Percentiles rank a stretch among this genome's conserved stretches.
phyloP scores from a whole-genome alignment of 257 asterid species.

The Solanum pinnatisectum region DNA sequence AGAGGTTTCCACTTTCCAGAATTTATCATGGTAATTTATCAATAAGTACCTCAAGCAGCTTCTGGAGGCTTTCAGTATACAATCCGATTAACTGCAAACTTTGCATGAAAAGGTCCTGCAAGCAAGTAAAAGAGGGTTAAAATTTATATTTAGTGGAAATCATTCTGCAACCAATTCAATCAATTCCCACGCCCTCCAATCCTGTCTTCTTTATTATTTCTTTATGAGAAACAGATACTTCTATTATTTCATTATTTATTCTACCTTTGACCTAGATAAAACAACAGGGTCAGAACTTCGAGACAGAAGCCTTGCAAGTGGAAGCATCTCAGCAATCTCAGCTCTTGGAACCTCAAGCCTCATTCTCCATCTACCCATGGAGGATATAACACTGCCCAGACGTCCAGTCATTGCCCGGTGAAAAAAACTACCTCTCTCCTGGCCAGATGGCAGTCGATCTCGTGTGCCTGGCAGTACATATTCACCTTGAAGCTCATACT shows the following conservation, averaged over 20 bases:
- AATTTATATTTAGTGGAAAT: neutral
- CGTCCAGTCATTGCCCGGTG: slow-evolving; percentile 92
- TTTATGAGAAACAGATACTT: neutral
- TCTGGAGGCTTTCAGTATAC: slow-evolving; percentile 81
- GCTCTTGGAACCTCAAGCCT: slow-evolving; percentile 97
- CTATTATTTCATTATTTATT: neutral
- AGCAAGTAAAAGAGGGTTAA: neutral
- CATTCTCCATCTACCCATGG: slow-evolving; percentile 99
- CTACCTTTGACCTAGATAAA: slow-evolving; percentile 92
- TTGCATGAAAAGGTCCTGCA: slow-evolving; percentile 83
- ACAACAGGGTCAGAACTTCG: slow-evolving; percentile 99
- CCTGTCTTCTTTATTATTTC: neutral
- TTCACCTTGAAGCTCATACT: slow-evolving; percentile 97
- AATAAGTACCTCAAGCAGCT: slow-evolving; percentile 76
- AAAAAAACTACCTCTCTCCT: slow-evolving; percentile 82
- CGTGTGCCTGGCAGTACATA: slow-evolving; percentile 98
- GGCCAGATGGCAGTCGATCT: slow-evolving; percentile 71
- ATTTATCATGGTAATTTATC: neutral
- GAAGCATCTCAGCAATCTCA: slow-evolving; percentile 99
- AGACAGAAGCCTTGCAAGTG: slow-evolving; percentile 95
- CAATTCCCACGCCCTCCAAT: neutral
- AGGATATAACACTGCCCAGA: slow-evolving; percentile 88
- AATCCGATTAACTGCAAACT: slow-evolving; percentile 86
- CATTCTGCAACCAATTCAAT: slow-evolving; percentile 2
- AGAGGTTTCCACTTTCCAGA: neutral